Base-by-base conservation (phyloP, 768 basidiomycete genomes). In the Exidia glandulosa region DNA sequence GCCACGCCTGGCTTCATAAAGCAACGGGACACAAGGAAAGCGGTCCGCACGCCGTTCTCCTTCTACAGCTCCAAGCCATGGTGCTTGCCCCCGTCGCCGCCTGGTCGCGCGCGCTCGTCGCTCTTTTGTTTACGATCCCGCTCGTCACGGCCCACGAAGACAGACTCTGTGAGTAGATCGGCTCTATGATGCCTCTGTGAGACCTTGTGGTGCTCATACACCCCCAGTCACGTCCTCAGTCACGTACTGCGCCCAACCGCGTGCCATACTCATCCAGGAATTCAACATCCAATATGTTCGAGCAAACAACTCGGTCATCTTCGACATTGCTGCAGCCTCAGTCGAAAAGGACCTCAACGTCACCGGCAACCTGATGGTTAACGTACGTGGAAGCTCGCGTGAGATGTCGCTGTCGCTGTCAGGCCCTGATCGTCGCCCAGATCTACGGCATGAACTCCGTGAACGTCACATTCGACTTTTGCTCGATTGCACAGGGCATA, bases 381-480 rank as follows among this genome's bases (percentile, higher is more conserved):
- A 90, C 61, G 88, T 45, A 6, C 16, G 41, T 45, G 19, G 9
- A 10, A 14, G 34, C 7, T 7, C 16, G 34, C 7, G 16, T 7
- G 34, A 36, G 16, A 16, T 16, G 34, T 16, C 34, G 34, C 7
- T 36, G 34, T n/a, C n/a, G n/a, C 41, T 45, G 41, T 19, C 41
- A 45, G 9, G 41, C 41, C 41, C n/a, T n/a, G n/a, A n/a, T n/a
- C n/a, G 12, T 19, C 3, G 10, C 41, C 1, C 41, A 45, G 41
- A 23, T 87, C n/a, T 97, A 97, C 65, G 94, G 93, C 58, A 83
- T 86, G 71, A 79, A 83, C 32, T 83, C 87, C 19, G 67, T 94
- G 64, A 96, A 96, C 69, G 67, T 86, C 62, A 90, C 91, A n/a
- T 73, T 96, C 63, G 81, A 95, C 73, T 81, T 97, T 32, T 98